Conservation (phyloP, 331 rosid genomes). For the Prunus yedoensis region DNA sequence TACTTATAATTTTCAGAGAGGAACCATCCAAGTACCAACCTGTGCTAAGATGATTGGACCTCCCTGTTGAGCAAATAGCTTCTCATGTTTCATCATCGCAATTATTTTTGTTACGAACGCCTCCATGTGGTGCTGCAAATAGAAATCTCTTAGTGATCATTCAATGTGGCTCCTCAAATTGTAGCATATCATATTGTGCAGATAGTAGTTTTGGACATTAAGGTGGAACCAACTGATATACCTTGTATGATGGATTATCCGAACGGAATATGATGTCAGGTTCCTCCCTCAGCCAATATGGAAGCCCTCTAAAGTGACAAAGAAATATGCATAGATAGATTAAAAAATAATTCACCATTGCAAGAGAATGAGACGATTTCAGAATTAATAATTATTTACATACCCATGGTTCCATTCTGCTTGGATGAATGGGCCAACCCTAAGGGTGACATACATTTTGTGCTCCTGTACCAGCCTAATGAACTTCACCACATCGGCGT, state of each 20-base stretch:
- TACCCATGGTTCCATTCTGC: constrained; percentile 99
- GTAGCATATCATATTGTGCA: background rate
- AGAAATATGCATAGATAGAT: background rate
- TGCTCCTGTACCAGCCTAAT: constrained; percentile 38
- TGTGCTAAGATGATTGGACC: constrained; percentile 90
- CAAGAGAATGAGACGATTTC: background rate
- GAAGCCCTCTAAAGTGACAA: constrained; percentile 70
- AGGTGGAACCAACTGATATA: constrained; percentile 24
- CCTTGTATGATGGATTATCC: constrained; percentile 75
- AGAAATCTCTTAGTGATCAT: background rate
- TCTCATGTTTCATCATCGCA: constrained; percentile 57
- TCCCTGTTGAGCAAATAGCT: constrained; percentile 80
- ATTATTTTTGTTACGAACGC: constrained; percentile 45
- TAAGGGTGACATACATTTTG: constrained; percentile 65
- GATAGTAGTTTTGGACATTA: background rate
- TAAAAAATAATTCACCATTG: background rate
- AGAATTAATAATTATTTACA: background rate
- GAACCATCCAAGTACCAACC: constrained; percentile 37
- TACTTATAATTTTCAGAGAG: background rate
- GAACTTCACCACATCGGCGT: constrained; percentile 68
- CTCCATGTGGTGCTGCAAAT: constrained; percentile 64
- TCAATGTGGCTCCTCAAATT: background rate
- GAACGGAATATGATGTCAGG: constrained; percentile 65
- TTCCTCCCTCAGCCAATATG: constrained; percentile 82
- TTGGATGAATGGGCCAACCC: constrained; percentile 93